phyloP scores from a whole-genome alignment of 441 rosid genomes.

The Bruguiera hainesii region DNA sequence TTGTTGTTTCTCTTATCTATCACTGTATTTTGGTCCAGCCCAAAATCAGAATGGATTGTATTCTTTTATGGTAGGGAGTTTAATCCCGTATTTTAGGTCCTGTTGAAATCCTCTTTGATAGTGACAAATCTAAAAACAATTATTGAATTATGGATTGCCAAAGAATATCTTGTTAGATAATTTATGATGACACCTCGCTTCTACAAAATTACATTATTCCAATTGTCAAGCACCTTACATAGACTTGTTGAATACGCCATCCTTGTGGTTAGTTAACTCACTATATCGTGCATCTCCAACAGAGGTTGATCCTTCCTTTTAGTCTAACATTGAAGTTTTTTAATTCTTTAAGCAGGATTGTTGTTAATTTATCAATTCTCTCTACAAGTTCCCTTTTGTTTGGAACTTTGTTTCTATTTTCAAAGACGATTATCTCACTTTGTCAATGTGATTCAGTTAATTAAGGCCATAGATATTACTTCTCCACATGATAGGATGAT shows the following conservation, averaged over 20 bases:
- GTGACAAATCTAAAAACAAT: neutral
- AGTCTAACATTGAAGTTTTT: constrained; percentile 2
- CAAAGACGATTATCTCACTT: too few species aligned
- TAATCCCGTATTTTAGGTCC: neutral
- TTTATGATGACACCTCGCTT: neutral
- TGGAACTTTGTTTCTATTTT: too few species aligned
- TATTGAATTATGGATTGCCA: neutral
- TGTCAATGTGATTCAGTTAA: neutral
- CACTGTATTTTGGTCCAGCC: constrained; percentile 11
- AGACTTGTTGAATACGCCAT: too few species aligned
- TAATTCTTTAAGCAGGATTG: neutral
- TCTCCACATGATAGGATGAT: neutral
- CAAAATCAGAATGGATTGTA: constrained; percentile 3
- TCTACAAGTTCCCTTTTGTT: neutral
- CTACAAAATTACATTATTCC: too few species aligned
- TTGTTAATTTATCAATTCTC: neutral
- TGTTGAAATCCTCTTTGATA: neutral
- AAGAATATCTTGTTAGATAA: neutral
- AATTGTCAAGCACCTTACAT: too few species aligned
- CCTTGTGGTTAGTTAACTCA: too few species aligned
- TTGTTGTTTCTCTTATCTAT: neutral
- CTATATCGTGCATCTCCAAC: neutral
- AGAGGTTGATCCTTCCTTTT: neutral
- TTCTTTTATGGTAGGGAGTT: neutral
- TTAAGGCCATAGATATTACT: neutral